Conservation (phyloP, 208 protist species). For the Acanthamoeba culbertsoni region DNA sequence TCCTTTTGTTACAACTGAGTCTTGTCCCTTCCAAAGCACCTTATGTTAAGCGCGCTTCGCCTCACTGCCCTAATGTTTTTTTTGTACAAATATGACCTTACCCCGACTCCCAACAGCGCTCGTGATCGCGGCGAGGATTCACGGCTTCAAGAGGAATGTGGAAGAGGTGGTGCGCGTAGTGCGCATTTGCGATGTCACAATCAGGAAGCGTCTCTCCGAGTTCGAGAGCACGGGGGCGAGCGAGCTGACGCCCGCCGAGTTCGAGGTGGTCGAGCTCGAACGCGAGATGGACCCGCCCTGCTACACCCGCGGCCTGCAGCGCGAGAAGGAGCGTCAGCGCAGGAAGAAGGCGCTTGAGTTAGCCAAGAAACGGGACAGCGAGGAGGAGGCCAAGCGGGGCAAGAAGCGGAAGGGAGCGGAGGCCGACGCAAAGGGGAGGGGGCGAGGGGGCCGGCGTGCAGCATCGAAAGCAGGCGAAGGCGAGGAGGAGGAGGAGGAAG, state of each 20-base stretch:
- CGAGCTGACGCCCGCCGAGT: conserved; percentile 74
- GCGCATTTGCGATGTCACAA: conserved; percentile 81
- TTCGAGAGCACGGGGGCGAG: conserved; percentile 78
- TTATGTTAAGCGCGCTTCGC: too few relatives aligned
- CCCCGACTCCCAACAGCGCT: too few relatives aligned
- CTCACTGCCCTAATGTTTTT: too few relatives aligned
- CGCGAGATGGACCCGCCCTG: conserved; percentile 79
- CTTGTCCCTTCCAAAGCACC: too few relatives aligned
- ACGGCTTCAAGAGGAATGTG: conserved; percentile 82
- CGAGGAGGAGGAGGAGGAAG: neutral
- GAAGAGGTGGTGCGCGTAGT: conserved; percentile 80
- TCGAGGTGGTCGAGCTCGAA: conserved; percentile 80
- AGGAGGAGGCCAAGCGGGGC: neutral
- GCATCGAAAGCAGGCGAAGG: neutral
- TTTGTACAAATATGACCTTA: too few relatives aligned
- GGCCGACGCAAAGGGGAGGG: neutral
- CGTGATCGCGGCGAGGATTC: conserved; percentile 83
- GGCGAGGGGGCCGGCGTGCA: neutral
- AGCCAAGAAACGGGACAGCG: conserved; percentile 45
- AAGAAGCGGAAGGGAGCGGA: neutral
- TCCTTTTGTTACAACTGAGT: neutral
- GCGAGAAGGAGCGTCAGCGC: neutral
- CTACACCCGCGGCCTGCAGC: conserved; percentile 57
- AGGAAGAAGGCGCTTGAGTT: neutral
- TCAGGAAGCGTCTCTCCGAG: conserved; percentile 78